Base-by-base conservation (phyloP, 495 filamentous ascomycete genomes). In the Annulohypoxylon moriforme region DNA sequence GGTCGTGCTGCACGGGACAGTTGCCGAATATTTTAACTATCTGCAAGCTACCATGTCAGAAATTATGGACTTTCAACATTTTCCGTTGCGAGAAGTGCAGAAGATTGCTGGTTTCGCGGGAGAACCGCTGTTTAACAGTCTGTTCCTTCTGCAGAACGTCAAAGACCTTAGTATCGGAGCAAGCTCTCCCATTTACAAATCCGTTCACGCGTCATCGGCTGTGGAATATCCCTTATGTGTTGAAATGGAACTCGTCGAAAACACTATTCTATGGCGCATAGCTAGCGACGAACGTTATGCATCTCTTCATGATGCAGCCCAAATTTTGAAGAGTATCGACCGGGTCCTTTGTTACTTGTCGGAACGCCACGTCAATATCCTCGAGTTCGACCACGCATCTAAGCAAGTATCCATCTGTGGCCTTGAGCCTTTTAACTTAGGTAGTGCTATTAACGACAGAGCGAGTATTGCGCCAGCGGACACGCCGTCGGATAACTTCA, bases 201-300 rank as follows among this genome's bases (percentile, higher is more conserved):
- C 91, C 18, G 77, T 89, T 5, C 82, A 86, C 29, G 87, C 89
- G 10, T 75, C 74, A 10, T 88, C 92, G 0, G 83, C 87, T 53
- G 87, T 93, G 18, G 92, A 94, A 64, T 95, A 93, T 72, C 91
- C 91, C 0, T 77, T 94, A n/a, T 93, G 91, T 67, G 85, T 91
- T 2, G 93, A 96, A 78, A 88, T 94, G 82, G 93, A 95, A 68
- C 77, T 85, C 18, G 76, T 82, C 3, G 86, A 78, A 11, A 76
- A 83, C 24, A 70, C 77, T 1, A 66, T 95, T 0, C 61, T 89
- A 3, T 93, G 91, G 86, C 87, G 90, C 18, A 83, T 86, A n/a
- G 93, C 92, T 8, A 91, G 90, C 67, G 88, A 91, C 65, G 85
- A 83, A 4, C 77, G 76, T 13, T 83, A 86, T 29, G 71, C 90